Conservation (phyloP, 306 rosid species). For the Trifolium dubium region DNA sequence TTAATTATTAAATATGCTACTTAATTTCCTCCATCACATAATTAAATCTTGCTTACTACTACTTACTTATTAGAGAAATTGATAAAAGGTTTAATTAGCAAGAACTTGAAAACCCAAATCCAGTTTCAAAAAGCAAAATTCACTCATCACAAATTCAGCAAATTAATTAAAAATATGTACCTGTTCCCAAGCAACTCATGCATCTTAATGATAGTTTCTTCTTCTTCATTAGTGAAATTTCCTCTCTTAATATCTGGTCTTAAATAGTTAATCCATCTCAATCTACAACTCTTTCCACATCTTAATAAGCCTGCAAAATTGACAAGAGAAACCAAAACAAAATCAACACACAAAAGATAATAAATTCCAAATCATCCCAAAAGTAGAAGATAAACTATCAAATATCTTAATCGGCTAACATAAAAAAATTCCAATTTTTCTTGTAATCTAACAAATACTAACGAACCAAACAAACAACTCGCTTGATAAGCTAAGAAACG, state of each 20-base stretch:
- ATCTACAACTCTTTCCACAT: slow-evolving; percentile 92
- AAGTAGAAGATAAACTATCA: neutral
- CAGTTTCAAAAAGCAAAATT: neutral
- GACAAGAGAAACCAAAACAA: slow-evolving; percentile 7
- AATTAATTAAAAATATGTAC: slow-evolving; percentile 25
- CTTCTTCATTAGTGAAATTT: slow-evolving; percentile 75
- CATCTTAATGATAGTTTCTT: slow-evolving; percentile 61
- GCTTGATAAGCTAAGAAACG: no score
- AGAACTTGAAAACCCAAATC: slow-evolving; percentile 1
- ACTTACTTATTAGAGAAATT: neutral
- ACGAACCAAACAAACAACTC: no score
- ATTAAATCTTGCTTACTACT: neutral
- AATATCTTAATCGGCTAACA: neutral
- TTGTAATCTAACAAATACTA: neutral
- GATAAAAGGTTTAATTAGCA: neutral
- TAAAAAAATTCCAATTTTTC: neutral
- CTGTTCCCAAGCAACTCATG: slow-evolving; percentile 81
- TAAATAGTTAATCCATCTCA: slow-evolving; percentile 81
- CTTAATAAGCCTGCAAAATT: slow-evolving; percentile 61
- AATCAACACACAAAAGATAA: neutral
- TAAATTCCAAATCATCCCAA: neutral
- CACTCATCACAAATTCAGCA: neutral
- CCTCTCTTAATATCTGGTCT: slow-evolving; percentile 88
- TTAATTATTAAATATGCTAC: neutral
- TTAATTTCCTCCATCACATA: neutral